phyloP scores from a whole-genome alignment of 176 grass and related monocot species.

The Triticum turgidum region DNA sequence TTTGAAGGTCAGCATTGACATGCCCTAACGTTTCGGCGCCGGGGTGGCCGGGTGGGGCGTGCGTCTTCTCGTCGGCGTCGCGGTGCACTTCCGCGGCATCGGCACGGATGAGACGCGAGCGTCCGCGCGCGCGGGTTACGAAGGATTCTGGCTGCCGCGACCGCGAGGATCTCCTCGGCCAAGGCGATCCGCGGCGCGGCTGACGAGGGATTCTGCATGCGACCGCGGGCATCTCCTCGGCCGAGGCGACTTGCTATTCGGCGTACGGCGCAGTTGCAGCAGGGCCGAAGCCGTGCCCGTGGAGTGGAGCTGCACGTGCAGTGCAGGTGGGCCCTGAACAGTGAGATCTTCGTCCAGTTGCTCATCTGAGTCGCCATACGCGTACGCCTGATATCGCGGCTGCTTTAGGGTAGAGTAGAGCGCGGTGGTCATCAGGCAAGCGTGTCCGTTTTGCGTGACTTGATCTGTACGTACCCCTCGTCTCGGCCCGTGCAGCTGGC shows the following conservation, averaged over 20 bases:
- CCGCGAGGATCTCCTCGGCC: neutral
- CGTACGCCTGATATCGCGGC: neutral
- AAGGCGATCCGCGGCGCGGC: neutral
- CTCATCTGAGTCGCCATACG: neutral
- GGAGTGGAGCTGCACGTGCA: neutral
- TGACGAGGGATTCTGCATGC: neutral
- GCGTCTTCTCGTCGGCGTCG: no score
- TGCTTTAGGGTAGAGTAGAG: neutral
- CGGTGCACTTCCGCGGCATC: no score
- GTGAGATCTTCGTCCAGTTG: no score
- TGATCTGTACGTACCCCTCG: neutral
- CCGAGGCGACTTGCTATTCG: neutral
- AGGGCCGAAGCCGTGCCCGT: neutral
- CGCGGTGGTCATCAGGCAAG: neutral
- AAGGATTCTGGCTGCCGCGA: neutral
- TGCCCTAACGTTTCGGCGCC: no score
- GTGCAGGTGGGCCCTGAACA: neutral
- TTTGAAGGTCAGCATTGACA: no score
- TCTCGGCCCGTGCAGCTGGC: neutral
- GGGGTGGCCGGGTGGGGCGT: no score
- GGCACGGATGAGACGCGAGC: neutral
- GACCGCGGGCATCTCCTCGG: conserved; percentile 10
- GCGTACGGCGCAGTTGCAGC: neutral
- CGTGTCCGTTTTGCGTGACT: neutral
- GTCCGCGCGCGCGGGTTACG: neutral